Conservation (phyloP, 345 rosid species). For the Murraya paniculata region DNA sequence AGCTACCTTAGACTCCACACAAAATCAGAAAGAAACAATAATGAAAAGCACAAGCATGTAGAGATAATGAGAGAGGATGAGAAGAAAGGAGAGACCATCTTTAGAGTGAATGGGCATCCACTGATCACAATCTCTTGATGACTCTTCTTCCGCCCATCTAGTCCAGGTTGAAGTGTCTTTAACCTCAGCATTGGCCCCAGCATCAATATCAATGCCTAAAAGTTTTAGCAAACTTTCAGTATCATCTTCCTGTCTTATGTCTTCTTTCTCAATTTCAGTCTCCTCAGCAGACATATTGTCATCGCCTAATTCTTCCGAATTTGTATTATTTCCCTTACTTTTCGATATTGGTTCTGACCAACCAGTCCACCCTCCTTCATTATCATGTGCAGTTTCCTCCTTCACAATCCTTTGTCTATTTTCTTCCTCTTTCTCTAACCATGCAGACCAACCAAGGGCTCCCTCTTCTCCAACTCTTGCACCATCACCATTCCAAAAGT, state of each 20-base stretch:
- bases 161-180: conserved; percentile 80
- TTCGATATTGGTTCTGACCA: conserved; percentile 78
- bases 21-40: not conserved
- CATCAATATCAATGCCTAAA: conserved; percentile 73
- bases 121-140: conserved; percentile 61
- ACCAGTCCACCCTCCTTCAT: conserved; percentile 98
- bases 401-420: conserved; percentile 61
- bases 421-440: conserved; percentile 98
- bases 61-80: not conserved
- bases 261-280: conserved; percentile 40
- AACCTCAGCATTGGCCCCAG: conserved; percentile 58
- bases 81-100: conserved; percentile 44
- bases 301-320: conserved; percentile 32
- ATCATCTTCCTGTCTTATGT: conserved; percentile 65
- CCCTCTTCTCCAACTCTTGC: conserved; percentile 96
- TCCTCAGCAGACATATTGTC: conserved; percentile 32
- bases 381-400: conserved; percentile 54
- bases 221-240: conserved; percentile 78
- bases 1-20: not conserved
- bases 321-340: conserved; percentile 30
- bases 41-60: not conserved
- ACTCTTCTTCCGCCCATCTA: conserved; percentile 88
- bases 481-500: conserved; percentile 84
- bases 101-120: conserved; percentile 84
- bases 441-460: conserved; percentile 84